These are phyloP conservation scores for Camelina hispida DNA, from an alignment of 345 rosid genomes.

Conservation along the genomic window DNA sequence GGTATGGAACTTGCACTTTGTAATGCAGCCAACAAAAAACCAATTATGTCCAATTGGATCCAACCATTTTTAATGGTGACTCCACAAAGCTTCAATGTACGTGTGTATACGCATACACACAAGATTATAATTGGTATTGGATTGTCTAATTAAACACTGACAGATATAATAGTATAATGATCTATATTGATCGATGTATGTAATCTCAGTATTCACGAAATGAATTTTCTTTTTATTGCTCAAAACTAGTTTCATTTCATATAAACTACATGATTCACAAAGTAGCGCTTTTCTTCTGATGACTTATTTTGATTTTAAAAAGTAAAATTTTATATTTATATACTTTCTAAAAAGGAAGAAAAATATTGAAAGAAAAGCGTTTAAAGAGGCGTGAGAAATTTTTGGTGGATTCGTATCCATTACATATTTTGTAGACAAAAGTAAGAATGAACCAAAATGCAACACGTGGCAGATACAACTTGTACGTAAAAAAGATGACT, in stretches of 20 bases:
- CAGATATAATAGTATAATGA: neutral
- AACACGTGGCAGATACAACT: neutral
- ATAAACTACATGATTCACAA: too few species aligned
- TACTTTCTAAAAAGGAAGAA: neutral
- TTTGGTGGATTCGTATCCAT: neutral
- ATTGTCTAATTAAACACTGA: neutral
- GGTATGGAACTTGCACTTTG: constrained; percentile 25
- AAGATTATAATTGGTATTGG: neutral
- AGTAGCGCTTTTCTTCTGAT: neutral
- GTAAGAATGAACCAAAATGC: neutral
- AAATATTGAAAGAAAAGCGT: neutral
- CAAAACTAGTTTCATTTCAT: too few species aligned
- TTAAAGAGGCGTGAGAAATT: neutral
- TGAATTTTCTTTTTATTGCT: too few species aligned
- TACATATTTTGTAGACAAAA: neutral
- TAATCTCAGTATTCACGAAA: too few species aligned
- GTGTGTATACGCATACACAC: neutral
- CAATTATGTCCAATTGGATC: constrained; percentile 20
- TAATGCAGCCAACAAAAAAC: constrained; percentile 18
- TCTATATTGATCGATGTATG: too few species aligned
- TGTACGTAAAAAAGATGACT: neutral
- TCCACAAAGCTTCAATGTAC: constrained; percentile 1
- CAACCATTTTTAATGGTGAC: constrained; percentile 35
- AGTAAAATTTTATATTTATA: neutral
- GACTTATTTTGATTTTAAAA: neutral